These are phyloP conservation scores for Suillus weaverae DNA, from an alignment of 768 basidiomycete genomes.

Conservation along the genomic window DNA sequence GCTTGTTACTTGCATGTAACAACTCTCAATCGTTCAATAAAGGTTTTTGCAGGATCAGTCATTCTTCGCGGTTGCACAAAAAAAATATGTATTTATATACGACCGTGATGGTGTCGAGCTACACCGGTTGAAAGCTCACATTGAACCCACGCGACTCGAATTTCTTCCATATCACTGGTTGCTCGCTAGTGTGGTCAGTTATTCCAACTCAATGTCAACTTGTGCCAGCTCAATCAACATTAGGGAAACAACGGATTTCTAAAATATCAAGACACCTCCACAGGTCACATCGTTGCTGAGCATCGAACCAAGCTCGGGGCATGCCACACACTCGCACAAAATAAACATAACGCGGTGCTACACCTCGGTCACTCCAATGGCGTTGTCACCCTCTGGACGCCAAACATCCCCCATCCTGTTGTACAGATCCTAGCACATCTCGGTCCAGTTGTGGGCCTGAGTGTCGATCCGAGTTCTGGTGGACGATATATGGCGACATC, in stretches of 20 bases:
- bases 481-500: constrained; percentile 91
- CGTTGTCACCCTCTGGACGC: constrained; percentile 95
- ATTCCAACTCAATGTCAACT: neutral
- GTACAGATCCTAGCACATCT: constrained; percentile 91
- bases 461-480: constrained; percentile 80
- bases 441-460: constrained; percentile 79
- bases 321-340: constrained; percentile 85
- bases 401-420: constrained; percentile 88
- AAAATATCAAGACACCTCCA: constrained; percentile 97
- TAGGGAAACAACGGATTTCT: constrained; percentile 88
- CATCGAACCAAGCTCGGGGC: constrained; percentile 90
- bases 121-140: constrained; percentile 78
- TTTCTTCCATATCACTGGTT: constrained; percentile 97
- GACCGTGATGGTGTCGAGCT: constrained; percentile 92
- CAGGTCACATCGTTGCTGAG: constrained; percentile 80
- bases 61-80: constrained; percentile 93
- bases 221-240: neutral
- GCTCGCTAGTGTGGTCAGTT: constrained; percentile 75
- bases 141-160: constrained; percentile 88
- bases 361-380: constrained; percentile 96
- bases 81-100: constrained; percentile 95
- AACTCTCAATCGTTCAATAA: neutral
- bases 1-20: neutral
- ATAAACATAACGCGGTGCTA: constrained; percentile 89
- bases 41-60: constrained; percentile 93